These are phyloP conservation scores for Fonsecaea nubica DNA, from an alignment of 2,329 filamentous ascomycete genomes.

Conservation along the genomic window DNA sequence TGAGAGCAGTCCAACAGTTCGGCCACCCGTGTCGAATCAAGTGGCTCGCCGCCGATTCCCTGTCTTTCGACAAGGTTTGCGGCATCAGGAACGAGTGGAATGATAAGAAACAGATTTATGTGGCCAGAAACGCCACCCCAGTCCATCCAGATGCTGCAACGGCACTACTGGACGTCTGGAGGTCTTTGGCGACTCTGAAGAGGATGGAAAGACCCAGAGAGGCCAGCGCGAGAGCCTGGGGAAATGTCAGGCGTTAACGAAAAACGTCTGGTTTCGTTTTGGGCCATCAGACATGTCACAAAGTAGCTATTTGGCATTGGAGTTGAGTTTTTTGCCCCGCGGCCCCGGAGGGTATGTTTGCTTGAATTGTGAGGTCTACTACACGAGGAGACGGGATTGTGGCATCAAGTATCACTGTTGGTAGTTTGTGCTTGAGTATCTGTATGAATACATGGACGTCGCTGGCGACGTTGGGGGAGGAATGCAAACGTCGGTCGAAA, in stretches of 20 bases:
- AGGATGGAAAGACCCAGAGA: not conserved
- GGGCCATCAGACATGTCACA: not conserved
- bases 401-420: not conserved
- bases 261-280: not conserved
- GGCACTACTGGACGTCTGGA: not conserved
- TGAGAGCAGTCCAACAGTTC: constrained; percentile 13
- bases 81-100: constrained; percentile 31
- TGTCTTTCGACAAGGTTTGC: constrained; percentile 25
- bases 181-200: not conserved
- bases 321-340: not conserved
- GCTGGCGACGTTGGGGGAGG: not conserved
- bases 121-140: constrained; percentile 26
- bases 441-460: not conserved
- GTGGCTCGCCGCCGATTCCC: constrained; percentile 23
- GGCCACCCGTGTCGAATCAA: constrained; percentile 27
- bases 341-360: not conserved
- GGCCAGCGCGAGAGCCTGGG: not conserved
- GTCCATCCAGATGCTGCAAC: constrained; percentile 23
- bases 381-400: not conserved
- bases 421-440: not conserved
- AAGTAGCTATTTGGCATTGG: not conserved
- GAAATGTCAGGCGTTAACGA: not conserved
- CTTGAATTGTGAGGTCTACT: not conserved
- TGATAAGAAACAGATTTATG: constrained; percentile 21
- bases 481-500: not conserved